A percentile compares a stretch with the other conserved stretches of the same genome.
These are phyloP conservation scores for Quercus aquifolioides DNA, from an alignment of 306 rosid species.

Conservation along the genomic window DNA sequence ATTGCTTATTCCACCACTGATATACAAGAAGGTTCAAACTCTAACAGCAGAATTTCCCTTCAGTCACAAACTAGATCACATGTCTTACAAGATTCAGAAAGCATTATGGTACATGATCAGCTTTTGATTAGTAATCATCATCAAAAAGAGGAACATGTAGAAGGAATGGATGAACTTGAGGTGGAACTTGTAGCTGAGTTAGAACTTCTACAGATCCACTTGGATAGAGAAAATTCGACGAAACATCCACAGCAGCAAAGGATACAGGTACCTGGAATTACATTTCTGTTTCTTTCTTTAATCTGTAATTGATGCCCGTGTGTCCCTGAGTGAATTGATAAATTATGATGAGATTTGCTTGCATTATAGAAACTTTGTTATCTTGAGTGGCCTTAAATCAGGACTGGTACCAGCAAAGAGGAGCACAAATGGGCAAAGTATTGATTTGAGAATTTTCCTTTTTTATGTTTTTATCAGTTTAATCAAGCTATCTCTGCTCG, in stretches of 20 bases:
- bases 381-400: neutral
- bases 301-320: neutral
- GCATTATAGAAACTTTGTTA: neutral
- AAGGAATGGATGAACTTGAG: conserved; percentile 63
- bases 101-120: conserved; percentile 19
- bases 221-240: conserved; percentile 53
- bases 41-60: conserved; percentile 36
- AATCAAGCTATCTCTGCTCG: neutral
- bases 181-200: conserved; percentile 76
- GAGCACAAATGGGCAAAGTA: neutral
- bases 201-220: conserved; percentile 60
- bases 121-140: conserved; percentile 18
- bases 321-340: neutral
- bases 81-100: conserved; percentile 27
- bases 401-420: neutral
- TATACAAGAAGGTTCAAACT: conserved; percentile 45
- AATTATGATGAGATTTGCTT: neutral
- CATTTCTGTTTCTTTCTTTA: neutral
- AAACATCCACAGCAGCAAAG: conserved; percentile 32
- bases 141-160: conserved; percentile 37
- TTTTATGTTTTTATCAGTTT: neutral
- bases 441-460: neutral
- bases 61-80: conserved; percentile 25
- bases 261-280: conserved; percentile 38
- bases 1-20: conserved; percentile 45